Percentiles rank a stretch among this genome's conserved stretches.
Conservation (phyloP, 176 grass and related monocot genomes). For the Triticum timopheevii region DNA sequence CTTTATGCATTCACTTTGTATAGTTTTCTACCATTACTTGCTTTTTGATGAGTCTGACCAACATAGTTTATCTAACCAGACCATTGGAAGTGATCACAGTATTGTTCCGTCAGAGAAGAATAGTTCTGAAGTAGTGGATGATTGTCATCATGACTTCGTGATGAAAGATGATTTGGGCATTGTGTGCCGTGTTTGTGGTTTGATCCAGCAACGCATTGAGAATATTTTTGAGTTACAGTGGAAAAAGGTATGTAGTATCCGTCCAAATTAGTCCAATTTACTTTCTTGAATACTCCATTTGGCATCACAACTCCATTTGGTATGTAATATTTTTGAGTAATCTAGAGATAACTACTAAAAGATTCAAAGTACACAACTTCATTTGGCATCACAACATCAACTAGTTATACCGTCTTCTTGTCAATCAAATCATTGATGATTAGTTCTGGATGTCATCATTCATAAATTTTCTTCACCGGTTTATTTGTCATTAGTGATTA, state of each 20-base stretch:
- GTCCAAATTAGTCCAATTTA: conserved; percentile 15
- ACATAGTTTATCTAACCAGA: conserved; percentile 36
- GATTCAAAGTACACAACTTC: neutral
- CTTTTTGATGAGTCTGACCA: neutral
- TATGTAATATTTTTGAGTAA: no score
- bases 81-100: conserved; percentile 19
- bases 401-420: neutral
- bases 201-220: conserved; percentile 64
- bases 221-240: conserved; percentile 58
- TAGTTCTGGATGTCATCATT: conserved; percentile 1
- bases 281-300: neutral
- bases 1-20: neutral
- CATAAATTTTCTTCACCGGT: neutral
- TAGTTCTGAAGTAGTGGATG: conserved; percentile 28
- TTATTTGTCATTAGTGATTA: neutral
- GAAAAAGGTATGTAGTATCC: conserved; percentile 58
- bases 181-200: conserved; percentile 79
- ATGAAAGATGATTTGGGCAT: conserved; percentile 68
- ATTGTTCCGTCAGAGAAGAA: conserved; percentile 28
- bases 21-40: neutral
- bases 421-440: neutral
- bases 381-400: conserved; percentile 10
- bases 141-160: conserved; percentile 54
- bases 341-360: neutral
- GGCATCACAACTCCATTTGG: no score